Conservation (phyloP, 108 stramenopile genomes). For the Epithemia pelagica region DNA sequence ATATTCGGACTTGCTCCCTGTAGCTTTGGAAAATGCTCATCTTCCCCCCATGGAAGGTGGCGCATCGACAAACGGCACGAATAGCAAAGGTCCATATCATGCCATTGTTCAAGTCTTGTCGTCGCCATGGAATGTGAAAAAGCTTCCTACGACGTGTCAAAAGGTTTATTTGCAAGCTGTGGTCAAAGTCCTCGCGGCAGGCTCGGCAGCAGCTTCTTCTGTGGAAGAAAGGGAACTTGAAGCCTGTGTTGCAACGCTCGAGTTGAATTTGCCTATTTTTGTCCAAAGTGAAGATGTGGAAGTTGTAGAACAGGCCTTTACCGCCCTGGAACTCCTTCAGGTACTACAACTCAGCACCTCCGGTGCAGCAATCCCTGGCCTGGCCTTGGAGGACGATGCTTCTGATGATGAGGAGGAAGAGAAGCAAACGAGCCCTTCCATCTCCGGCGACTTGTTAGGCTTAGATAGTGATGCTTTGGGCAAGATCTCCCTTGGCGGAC, state of each 20-base stretch:
- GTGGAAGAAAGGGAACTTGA: slow-evolving; percentile 35
- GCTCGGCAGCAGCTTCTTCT: slow-evolving; percentile 27
- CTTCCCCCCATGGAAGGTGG: slow-evolving; percentile 26
- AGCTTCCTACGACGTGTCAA: slow-evolving; percentile 52
- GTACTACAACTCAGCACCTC: slow-evolving; percentile 41
- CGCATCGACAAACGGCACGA: not conserved
- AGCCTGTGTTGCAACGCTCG: slow-evolving; percentile 43
- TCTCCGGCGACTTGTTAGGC: slow-evolving; percentile 32
- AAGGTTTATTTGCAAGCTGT: slow-evolving; percentile 86
- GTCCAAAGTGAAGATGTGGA: slow-evolving; percentile 63
- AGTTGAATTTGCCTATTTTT: slow-evolving; percentile 42
- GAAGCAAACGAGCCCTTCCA: not conserved
- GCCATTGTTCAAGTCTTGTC: slow-evolving; percentile 61
- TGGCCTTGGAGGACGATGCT: slow-evolving; percentile 15
- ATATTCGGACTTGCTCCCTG: slow-evolving; percentile 76
- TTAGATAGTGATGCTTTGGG: slow-evolving; percentile 8
- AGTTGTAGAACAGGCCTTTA: slow-evolving; percentile 90
- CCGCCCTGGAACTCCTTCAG: slow-evolving; percentile 53
- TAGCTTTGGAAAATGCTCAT: slow-evolving; percentile 40
- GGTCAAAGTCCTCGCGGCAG: slow-evolving; percentile 83
- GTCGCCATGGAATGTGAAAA: slow-evolving; percentile 41
- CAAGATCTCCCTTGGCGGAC: not conserved
- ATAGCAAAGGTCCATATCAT: slow-evolving; percentile 56
- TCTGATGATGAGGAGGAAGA: slow-evolving; percentile 10
- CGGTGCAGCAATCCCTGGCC: slow-evolving; percentile 10